A percentile compares a stretch with the other conserved stretches of the same genome.
These are phyloP conservation scores for Trametes maxima DNA, from an alignment of 768 basidiomycete species.

Conservation along the genomic window DNA sequence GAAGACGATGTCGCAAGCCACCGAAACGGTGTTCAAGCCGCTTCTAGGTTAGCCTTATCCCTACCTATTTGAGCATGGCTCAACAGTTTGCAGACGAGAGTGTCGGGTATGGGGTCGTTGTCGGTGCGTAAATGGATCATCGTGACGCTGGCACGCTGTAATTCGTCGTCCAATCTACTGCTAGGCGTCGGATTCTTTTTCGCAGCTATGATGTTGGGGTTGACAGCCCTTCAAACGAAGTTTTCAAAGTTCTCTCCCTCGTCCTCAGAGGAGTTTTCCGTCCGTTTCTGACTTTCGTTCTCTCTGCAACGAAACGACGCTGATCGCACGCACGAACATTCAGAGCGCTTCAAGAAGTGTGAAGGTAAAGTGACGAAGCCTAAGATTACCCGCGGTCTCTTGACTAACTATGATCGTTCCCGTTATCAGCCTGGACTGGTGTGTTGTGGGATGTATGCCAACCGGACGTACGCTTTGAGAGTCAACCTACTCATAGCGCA, in stretches of 20 bases:
- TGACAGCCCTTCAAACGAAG: conserved; percentile 48
- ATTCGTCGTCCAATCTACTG: no score
- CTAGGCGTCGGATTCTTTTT: conserved; percentile 55
- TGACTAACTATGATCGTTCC: neutral
- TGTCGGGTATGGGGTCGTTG: no score
- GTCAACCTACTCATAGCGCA: no score
- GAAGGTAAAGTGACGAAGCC: conserved; percentile 34
- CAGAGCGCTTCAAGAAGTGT: conserved; percentile 50
- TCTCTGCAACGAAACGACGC: neutral
- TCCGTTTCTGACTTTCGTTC: conserved; percentile 21
- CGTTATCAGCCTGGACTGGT: conserved; percentile 46
- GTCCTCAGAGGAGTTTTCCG: conserved; percentile 53
- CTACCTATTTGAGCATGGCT: no score
- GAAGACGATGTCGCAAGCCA: no score
- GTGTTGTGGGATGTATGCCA: conserved; percentile 49
- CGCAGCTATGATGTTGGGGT: conserved; percentile 47
- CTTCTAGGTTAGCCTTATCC: no score
- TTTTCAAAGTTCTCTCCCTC: conserved; percentile 49
- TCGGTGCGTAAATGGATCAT: no score
- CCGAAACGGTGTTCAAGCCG: no score
- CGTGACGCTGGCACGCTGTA: no score
- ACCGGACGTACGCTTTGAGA: no score
- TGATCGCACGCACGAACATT: neutral
- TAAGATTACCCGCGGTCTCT: neutral
- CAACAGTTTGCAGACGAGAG: no score